Conservation (phyloP, 2,329 filamentous ascomycete genomes). For the Fusarium guadeloupense region DNA sequence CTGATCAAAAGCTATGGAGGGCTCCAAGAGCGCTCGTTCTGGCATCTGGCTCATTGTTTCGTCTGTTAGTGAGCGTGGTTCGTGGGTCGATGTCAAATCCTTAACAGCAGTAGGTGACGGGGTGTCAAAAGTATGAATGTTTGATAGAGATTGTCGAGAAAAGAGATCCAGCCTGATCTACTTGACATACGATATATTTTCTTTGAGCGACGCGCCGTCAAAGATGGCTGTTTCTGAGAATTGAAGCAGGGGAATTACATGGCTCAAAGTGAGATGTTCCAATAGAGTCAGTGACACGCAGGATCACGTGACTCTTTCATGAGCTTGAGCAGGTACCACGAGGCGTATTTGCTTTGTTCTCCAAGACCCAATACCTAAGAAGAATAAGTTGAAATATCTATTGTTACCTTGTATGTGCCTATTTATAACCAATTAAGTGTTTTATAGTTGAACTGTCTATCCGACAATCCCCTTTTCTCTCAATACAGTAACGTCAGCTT, state of each 20-base stretch:
- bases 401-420: too few relatives aligned
- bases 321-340: background rate
- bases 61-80: constrained; percentile 14
- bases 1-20: background rate
- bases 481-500: constrained; percentile 67
- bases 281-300: constrained; percentile 17
- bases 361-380: background rate
- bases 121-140: background rate
- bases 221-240: constrained; percentile 6
- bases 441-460: constrained; percentile 45
- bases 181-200: background rate
- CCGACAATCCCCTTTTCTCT: constrained; percentile 73
- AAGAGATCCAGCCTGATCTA: background rate
- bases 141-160: background rate
- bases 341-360: too few relatives aligned
- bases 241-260: constrained; percentile 20
- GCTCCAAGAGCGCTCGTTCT: background rate
- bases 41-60: constrained; percentile 7
- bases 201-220: background rate
- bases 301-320: constrained; percentile 25
- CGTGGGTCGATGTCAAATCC: background rate
- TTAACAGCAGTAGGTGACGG: background rate
- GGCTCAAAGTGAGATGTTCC: constrained; percentile 21
- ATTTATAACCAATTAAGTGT: too few relatives aligned
- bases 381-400: background rate